Conservation (phyloP, 139 green algal genomes). For the Trebouxia sp. region DNA sequence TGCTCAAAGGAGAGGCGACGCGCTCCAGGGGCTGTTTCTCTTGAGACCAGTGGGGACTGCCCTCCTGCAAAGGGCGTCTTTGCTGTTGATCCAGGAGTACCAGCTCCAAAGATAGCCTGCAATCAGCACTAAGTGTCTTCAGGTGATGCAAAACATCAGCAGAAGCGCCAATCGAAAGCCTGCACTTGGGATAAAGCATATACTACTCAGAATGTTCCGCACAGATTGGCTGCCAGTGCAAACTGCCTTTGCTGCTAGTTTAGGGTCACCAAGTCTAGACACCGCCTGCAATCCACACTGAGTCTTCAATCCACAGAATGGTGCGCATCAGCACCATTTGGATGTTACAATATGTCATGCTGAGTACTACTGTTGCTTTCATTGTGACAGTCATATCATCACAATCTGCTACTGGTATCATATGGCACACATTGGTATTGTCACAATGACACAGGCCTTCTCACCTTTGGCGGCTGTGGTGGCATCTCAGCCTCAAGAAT, state of each 20-base stretch:
- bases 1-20: conserved; percentile 12
- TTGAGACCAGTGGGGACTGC: neutral
- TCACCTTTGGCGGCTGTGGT: neutral
- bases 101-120: neutral
- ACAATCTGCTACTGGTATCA: neutral
- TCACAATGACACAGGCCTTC: neutral
- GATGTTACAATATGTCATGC: neutral
- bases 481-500: conserved; percentile 1
- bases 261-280: too few relatives aligned
- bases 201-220: too few relatives aligned
- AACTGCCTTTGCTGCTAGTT: too few relatives aligned
- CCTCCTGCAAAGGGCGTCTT: neutral
- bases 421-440: neutral
- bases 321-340: neutral
- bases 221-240: too few relatives aligned
- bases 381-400: too few relatives aligned
- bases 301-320: neutral
- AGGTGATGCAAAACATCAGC: too few relatives aligned
- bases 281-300: too few relatives aligned
- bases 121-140: neutral
- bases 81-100: neutral
- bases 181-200: too few relatives aligned
- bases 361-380: neutral
- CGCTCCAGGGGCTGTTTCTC: neutral
- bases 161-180: too few relatives aligned